Evolutionary conservation across 2,329 filamentous ascomycete genomes (phyloP).

Genomic region (Cladorrhinum sp.): DNA sequence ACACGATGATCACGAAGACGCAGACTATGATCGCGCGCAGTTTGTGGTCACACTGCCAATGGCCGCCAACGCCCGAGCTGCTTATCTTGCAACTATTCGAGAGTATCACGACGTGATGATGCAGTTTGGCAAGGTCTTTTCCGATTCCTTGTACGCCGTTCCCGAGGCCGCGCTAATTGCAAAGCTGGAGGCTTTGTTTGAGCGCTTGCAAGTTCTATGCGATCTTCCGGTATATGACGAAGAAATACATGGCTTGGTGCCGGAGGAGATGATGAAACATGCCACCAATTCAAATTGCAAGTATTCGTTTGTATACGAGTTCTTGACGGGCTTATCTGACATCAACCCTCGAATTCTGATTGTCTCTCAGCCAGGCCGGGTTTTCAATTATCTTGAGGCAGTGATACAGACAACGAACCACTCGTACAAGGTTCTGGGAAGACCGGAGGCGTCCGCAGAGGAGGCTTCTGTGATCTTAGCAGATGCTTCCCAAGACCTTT

Average conservation of each 20-base stretch:
- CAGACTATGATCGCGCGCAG: constrained; percentile 26
- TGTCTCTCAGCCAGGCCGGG: constrained; percentile 47
- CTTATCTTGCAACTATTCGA: constrained; percentile 50
- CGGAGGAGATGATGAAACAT: constrained; percentile 48
- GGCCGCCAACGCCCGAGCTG: constrained; percentile 48
- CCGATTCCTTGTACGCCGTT: constrained; percentile 35
- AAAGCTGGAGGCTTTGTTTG: constrained; percentile 51
- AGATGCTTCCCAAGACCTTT: constrained; percentile 38
- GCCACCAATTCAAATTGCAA: constrained; percentile 57
- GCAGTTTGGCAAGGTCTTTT: constrained; percentile 45
- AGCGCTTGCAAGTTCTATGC: constrained; percentile 51
- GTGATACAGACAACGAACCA: constrained; percentile 42
- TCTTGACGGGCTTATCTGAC: constrained; percentile 45
- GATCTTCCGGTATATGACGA: constrained; percentile 54
- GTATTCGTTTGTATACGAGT: constrained; percentile 56
- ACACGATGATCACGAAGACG: not conserved
- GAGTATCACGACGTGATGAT: constrained; percentile 43
- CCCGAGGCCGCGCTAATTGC: constrained; percentile 41
- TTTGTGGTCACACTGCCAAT: constrained; percentile 57
- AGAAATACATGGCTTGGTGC: constrained; percentile 42
- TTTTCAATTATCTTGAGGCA: constrained; percentile 51
- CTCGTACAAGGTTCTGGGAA: constrained; percentile 8
- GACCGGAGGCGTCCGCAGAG: constrained; percentile 16
- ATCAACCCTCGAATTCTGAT: constrained; percentile 50
- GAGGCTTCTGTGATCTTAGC: constrained; percentile 41